These are phyloP conservation scores for Cladophialophora psammophila DNA, from an alignment of 2,329 filamentous ascomycete species.

Conservation along the genomic window DNA sequence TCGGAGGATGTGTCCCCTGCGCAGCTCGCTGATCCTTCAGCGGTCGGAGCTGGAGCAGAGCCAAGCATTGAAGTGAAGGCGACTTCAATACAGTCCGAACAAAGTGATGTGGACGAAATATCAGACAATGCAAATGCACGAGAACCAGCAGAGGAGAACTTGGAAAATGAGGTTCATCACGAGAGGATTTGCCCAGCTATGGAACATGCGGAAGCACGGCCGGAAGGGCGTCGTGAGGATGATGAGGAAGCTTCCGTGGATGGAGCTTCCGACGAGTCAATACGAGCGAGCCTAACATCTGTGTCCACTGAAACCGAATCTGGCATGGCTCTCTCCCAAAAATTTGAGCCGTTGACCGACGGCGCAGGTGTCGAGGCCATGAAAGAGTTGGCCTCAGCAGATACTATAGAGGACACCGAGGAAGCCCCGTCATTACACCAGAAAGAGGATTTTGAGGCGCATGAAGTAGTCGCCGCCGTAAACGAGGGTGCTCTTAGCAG, in stretches of 20 bases:
- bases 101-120: neutral
- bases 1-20: neutral
- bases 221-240: neutral
- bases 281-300: neutral
- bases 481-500: constrained; percentile 37
- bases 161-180: neutral
- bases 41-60: neutral
- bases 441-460: neutral
- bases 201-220: neutral
- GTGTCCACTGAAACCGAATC: neutral
- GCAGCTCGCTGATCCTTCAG: neutral
- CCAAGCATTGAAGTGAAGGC: neutral
- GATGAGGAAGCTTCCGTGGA: neutral
- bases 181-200: neutral
- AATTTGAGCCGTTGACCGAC: neutral
- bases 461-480: neutral
- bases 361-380: neutral
- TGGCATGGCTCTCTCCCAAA: neutral
- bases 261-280: neutral
- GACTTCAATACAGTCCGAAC: neutral
- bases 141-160: neutral
- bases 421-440: neutral
- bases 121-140: neutral
- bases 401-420: neutral
- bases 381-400: neutral